A percentile compares a stretch with the other conserved stretches of the same genome.
phyloP scores from a whole-genome alignment of 2,329 filamentous ascomycete genomes.

The Fonsecaea nubica region DNA sequence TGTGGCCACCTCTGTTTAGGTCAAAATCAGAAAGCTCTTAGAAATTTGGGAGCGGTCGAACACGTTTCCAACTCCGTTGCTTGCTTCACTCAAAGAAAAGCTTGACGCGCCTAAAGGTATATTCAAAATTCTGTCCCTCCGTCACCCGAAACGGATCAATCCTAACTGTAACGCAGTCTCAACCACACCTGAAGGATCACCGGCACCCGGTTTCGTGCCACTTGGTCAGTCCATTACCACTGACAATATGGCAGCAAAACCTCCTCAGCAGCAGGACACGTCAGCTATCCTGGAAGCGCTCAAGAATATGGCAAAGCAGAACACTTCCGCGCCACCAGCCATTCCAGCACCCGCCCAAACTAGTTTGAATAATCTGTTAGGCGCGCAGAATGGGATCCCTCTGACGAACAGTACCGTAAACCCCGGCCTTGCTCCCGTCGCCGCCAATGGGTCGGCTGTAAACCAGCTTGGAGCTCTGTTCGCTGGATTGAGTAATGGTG shows the following conservation, averaged over 20 bases:
- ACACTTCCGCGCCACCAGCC: slow-evolving; percentile 59
- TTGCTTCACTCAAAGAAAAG: slow-evolving; percentile 83
- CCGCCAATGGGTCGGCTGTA: slow-evolving; percentile 62
- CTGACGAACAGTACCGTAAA: slow-evolving; percentile 51
- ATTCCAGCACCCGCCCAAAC: slow-evolving; percentile 46
- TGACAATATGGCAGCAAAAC: slow-evolving; percentile 37
- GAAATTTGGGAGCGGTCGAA: slow-evolving; percentile 98
- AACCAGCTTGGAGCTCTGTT: slow-evolving; percentile 62
- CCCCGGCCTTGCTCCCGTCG: slow-evolving; percentile 49
- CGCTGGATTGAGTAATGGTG: slow-evolving; percentile 51
- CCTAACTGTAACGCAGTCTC: slow-evolving; percentile 29
- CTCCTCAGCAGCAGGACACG: slow-evolving; percentile 57
- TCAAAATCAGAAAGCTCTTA: slow-evolving; percentile 93
- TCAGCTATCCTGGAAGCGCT: slow-evolving; percentile 77
- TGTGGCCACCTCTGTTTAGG: slow-evolving; percentile 66
- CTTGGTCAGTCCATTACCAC: slow-evolving; percentile 45
- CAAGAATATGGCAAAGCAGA: slow-evolving; percentile 80
- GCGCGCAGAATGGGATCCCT: slow-evolving; percentile 53
- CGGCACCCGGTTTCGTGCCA: slow-evolving; percentile 53
- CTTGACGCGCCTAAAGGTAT: slow-evolving; percentile 66
- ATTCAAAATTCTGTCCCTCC: slow-evolving; percentile 62
- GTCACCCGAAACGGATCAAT: background rate
- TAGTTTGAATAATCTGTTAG: slow-evolving; percentile 59
- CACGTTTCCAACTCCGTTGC: slow-evolving; percentile 83
- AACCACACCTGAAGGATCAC: slow-evolving; percentile 70